Percentiles rank a stretch among this genome's conserved stretches.
These are phyloP conservation scores for Nicotiana tomentosiformis DNA, from an alignment of 257 asterid genomes.

Conservation along the genomic window DNA sequence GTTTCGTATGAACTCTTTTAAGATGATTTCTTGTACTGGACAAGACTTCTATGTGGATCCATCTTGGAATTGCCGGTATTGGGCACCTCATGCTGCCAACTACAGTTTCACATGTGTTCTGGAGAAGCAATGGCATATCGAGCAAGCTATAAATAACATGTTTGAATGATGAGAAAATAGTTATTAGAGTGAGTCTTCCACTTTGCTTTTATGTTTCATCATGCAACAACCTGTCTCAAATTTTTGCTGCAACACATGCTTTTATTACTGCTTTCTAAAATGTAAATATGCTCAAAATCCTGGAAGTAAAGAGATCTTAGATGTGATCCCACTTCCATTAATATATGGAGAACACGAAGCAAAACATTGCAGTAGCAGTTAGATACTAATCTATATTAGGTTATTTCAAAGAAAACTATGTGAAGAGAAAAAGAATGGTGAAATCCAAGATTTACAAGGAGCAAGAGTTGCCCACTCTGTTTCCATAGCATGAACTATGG, in stretches of 20 bases:
- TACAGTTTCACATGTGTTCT: background rate
- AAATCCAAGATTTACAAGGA: background rate
- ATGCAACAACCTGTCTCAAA: background rate
- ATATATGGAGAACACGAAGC: background rate
- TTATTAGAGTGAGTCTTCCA: background rate
- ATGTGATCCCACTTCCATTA: background rate
- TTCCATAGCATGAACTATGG: background rate
- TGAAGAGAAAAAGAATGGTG: background rate
- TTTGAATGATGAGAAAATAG: background rate
- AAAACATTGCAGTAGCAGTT: background rate
- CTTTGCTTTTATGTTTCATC: background rate
- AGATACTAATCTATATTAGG: background rate
- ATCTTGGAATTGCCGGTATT: too few relatives aligned
- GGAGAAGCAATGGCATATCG: background rate
- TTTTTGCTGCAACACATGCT: background rate
- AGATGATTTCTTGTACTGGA: too few relatives aligned
- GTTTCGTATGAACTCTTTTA: too few relatives aligned
- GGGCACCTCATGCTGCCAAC: too few relatives aligned
- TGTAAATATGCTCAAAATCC: background rate
- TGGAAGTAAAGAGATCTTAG: background rate
- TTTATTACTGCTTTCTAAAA: background rate
- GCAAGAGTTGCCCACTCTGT: too few relatives aligned
- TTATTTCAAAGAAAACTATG: background rate
- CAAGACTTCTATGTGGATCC: too few relatives aligned
- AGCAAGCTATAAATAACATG: background rate